Evolutionary conservation across 768 basidiomycete species (phyloP).

Genomic region (Tulasnella calospora): DNA sequence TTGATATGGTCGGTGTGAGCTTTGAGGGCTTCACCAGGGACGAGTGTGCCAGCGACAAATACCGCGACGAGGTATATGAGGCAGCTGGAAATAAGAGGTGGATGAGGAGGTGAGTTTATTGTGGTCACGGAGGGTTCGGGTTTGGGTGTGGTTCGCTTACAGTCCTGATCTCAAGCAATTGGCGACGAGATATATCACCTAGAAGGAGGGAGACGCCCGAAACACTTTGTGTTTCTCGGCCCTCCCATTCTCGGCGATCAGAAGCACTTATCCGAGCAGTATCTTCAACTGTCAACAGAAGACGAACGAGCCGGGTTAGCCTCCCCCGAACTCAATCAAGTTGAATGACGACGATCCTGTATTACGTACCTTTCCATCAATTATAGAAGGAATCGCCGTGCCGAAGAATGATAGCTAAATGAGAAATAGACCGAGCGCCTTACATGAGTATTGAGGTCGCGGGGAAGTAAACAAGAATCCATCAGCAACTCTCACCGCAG

Average conservation of each 20-base stretch:
- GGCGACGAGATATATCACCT: neutral
- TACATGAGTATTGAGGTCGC: too few species aligned
- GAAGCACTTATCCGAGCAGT: neutral
- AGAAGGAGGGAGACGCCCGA: neutral
- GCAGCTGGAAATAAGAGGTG: neutral
- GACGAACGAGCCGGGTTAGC: neutral
- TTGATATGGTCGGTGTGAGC: neutral
- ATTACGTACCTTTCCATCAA: conserved; percentile 22
- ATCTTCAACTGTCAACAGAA: neutral
- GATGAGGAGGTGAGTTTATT: neutral
- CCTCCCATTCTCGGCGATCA: too few species aligned
- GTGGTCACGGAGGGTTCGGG: neutral
- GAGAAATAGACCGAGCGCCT: neutral
- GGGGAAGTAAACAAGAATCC: too few species aligned
- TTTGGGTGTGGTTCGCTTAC: neutral
- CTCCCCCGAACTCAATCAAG: neutral
- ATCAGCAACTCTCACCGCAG: conserved; percentile 31
- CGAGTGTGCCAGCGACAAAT: conserved; percentile 9
- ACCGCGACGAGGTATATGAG: conserved; percentile 4
- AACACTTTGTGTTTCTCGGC: neutral
- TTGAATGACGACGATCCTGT: neutral
- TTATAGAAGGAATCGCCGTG: conserved; percentile 10
- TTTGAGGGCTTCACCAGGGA: neutral
- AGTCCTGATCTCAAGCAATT: neutral
- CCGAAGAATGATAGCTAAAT: conserved; percentile 11